Percentiles rank a stretch among this genome's conserved stretches.
phyloP scores from a whole-genome alignment of 768 basidiomycete genomes.

The Pleurotus giganteus region DNA sequence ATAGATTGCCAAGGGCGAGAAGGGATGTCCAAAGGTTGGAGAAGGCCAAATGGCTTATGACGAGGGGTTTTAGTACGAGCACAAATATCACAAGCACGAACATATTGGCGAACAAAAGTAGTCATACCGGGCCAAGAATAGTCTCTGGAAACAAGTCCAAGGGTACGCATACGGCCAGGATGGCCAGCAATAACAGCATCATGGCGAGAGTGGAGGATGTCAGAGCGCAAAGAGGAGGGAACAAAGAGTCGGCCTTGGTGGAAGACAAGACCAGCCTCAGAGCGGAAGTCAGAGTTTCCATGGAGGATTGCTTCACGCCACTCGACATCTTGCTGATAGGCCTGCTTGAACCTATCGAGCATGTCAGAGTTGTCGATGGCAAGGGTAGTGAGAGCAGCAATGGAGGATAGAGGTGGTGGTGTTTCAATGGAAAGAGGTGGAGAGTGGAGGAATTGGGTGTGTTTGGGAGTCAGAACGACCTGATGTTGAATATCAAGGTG shows the following conservation, averaged over 20 bases:
- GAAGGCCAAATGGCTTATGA: conserved; percentile 34
- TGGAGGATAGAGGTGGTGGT: conserved; percentile 29
- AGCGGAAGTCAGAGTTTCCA: conserved; percentile 15
- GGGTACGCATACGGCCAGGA: conserved; percentile 33
- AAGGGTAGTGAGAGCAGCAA: conserved; percentile 21
- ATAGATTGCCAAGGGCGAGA: conserved; percentile 34
- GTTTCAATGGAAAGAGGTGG: conserved; percentile 16
- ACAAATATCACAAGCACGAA: conserved; percentile 34
- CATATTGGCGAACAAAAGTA: conserved; percentile 22
- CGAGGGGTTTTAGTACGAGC: conserved; percentile 26
- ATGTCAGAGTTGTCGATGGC: conserved; percentile 25
- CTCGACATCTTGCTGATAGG: conserved; percentile 18
- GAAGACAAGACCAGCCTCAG: conserved; percentile 20
- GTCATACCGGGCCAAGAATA: conserved; percentile 39
- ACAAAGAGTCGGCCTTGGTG: conserved; percentile 24
- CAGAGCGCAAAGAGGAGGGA: conserved; percentile 25
- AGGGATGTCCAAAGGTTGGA: conserved; percentile 35
- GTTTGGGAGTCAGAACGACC: conserved; percentile 26
- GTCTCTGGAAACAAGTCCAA: conserved; percentile 27
- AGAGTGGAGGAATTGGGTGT: conserved; percentile 23
- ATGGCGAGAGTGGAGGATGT: conserved; percentile 31
- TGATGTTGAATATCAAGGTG: conserved; percentile 18
- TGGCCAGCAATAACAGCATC: conserved; percentile 38
- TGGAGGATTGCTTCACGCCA: conserved; percentile 21
- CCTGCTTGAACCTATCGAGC: conserved; percentile 20